phyloP scores from a whole-genome alignment of 1,284 basidiomycete genomes.

The Trichosporon inkin region DNA sequence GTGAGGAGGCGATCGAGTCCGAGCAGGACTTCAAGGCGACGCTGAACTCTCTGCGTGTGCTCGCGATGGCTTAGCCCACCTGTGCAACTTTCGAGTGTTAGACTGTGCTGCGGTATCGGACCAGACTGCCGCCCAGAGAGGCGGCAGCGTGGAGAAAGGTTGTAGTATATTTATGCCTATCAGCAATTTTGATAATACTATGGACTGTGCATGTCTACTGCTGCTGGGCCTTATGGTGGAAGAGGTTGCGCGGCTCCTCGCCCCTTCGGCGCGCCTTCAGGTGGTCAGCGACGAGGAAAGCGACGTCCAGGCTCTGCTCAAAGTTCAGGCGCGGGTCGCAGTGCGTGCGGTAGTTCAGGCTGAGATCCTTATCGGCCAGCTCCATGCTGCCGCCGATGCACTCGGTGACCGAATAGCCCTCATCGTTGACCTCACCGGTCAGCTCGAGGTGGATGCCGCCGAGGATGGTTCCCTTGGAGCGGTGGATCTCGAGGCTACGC shows the following conservation, averaged over 20 bases:
- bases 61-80: neutral
- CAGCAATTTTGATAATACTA: neutral
- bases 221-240: neutral
- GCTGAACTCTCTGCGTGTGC: neutral
- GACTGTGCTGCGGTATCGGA: too few species aligned
- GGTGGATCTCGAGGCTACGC: slow-evolving; percentile 74
- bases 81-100: too few species aligned
- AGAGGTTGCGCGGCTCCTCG: slow-evolving; percentile 40
- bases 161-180: neutral
- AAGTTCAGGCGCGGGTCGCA: slow-evolving; percentile 56
- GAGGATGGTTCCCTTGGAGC: slow-evolving; percentile 64
- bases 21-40: slow-evolving; percentile 11
- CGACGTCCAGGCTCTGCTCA: slow-evolving; percentile 56
- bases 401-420: slow-evolving; percentile 80
- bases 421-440: slow-evolving; percentile 88
- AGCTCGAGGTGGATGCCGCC: slow-evolving; percentile 97
- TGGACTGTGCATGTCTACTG: neutral
- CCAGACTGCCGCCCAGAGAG: neutral
- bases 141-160: neutral
- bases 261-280: slow-evolving; percentile 47
- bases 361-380: slow-evolving; percentile 55
- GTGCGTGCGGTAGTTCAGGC: slow-evolving; percentile 54
- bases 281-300: slow-evolving; percentile 52
- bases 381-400: slow-evolving; percentile 59
- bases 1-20: slow-evolving; percentile 20